A percentile compares a stretch with the other conserved stretches of the same genome.
These are phyloP conservation scores for Phaeosphaeriaceae sp. DNA, from an alignment of 2,329 filamentous ascomycete species.

Conservation along the genomic window DNA sequence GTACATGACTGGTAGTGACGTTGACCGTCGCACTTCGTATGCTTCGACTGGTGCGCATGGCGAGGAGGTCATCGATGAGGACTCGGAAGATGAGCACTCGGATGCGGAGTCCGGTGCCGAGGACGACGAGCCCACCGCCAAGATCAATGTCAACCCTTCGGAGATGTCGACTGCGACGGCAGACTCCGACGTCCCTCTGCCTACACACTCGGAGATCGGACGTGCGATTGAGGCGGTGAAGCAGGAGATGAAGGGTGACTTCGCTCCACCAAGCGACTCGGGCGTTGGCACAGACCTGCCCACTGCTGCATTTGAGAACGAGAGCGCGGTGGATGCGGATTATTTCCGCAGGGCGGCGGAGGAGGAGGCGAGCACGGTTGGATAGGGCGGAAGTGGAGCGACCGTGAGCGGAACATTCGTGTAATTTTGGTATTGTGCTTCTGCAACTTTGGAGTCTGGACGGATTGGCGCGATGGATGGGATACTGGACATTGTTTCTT, in stretches of 20 bases:
- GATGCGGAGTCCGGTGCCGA: conserved; percentile 39
- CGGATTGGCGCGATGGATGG: background rate
- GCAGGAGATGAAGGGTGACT: conserved; percentile 37
- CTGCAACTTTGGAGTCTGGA: background rate
- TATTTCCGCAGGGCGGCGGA: conserved; percentile 48
- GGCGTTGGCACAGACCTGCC: conserved; percentile 49
- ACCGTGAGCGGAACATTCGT: background rate
- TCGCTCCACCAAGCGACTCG: conserved; percentile 42
- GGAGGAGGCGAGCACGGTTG: conserved; percentile 47
- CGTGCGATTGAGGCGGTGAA: conserved; percentile 40
- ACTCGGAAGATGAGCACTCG: conserved; percentile 38
- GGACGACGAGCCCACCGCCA: conserved; percentile 39
- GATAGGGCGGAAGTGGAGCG: conserved; percentile 18
- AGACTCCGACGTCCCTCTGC: conserved; percentile 28
- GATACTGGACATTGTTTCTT: conserved; percentile 1
- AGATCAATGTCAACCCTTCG: conserved; percentile 32
- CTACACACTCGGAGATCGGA: conserved; percentile 42
- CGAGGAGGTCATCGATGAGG: conserved; percentile 36
- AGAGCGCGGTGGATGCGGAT: conserved; percentile 39
- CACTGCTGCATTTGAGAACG: conserved; percentile 35
- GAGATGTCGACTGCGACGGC: conserved; percentile 32
- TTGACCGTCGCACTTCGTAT: conserved; percentile 53
- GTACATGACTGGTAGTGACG: conserved; percentile 58
- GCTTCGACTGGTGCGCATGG: conserved; percentile 47
- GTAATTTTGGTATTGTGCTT: conserved; percentile 7